These are phyloP conservation scores for Abortiporus biennis DNA, from an alignment of 1,284 basidiomycete species.

Conservation along the genomic window DNA sequence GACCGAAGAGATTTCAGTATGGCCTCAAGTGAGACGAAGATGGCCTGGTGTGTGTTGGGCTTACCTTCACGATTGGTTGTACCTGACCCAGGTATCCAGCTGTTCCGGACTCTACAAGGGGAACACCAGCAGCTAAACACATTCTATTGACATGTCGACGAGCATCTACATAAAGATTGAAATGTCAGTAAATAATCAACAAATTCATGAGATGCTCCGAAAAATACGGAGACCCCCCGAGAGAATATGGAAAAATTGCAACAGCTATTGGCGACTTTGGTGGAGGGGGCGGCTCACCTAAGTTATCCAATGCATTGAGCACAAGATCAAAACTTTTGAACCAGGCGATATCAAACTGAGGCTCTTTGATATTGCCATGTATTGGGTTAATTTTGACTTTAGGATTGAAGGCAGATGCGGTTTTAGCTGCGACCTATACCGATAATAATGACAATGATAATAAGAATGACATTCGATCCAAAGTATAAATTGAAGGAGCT, in stretches of 20 bases:
- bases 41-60: conserved; percentile 7
- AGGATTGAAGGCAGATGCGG: conserved; percentile 90
- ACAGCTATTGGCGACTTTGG: too few relatives aligned
- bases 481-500: conserved; percentile 9
- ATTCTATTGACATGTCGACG: conserved; percentile 94
- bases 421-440: conserved; percentile 80
- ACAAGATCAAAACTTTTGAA: conserved; percentile 90
- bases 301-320: conserved; percentile 94
- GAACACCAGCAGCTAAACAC: conserved; percentile 89
- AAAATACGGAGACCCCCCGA: too few relatives aligned
- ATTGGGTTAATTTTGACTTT: conserved; percentile 84
- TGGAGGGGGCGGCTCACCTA: too few relatives aligned
- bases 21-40: background rate
- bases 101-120: conserved; percentile 94
- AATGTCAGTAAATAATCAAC: too few relatives aligned
- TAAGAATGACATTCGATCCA: too few relatives aligned
- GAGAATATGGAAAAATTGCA: too few relatives aligned
- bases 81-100: conserved; percentile 92
- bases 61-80: conserved; percentile 68
- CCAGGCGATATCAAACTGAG: conserved; percentile 87
- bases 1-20: conserved; percentile 1
- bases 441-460: too few relatives aligned
- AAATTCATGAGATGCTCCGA: too few relatives aligned
- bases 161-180: conserved; percentile 58
- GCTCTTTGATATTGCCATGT: conserved; percentile 94